phyloP scores from a whole-genome alignment of 2,329 filamentous ascomycete species.

The Fusarium nelsonii region DNA sequence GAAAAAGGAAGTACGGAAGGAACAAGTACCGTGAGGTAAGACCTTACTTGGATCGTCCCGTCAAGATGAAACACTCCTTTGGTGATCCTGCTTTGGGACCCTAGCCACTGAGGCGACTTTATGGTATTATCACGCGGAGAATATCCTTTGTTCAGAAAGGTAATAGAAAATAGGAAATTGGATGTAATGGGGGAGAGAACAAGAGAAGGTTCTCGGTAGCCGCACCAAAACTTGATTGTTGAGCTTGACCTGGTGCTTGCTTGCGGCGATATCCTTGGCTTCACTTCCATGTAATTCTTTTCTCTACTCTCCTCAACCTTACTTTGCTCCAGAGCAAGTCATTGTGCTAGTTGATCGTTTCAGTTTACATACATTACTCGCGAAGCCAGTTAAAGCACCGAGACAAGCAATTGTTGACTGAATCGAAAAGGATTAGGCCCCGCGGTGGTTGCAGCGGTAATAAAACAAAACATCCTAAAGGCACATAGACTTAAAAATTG shows the following conservation, averaged over 20 bases:
- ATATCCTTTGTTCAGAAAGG: slow-evolving; percentile 6
- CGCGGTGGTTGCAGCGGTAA: slow-evolving; percentile 17
- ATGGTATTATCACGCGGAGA: slow-evolving; percentile 17
- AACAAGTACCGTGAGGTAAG: neutral
- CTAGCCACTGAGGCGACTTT: slow-evolving; percentile 20
- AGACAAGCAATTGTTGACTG: neutral
- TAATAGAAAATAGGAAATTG: slow-evolving; percentile 2
- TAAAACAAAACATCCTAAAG: slow-evolving; percentile 17
- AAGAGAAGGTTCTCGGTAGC: neutral
- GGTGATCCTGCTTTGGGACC: slow-evolving; percentile 1
- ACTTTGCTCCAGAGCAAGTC: neutral
- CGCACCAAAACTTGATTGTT: slow-evolving; percentile 14
- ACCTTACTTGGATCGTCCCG: slow-evolving; percentile 17
- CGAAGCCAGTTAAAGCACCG: neutral
- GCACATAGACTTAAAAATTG: slow-evolving; percentile 42
- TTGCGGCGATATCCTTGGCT: slow-evolving; percentile 13
- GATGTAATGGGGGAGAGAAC: neutral
- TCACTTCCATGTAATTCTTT: neutral
- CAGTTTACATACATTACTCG: slow-evolving; percentile 2
- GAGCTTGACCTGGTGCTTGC: slow-evolving; percentile 19
- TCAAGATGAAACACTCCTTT: slow-evolving; percentile 23
- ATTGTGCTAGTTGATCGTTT: neutral
- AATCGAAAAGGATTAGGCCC: neutral
- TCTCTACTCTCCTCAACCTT: neutral
- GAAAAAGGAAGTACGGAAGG: slow-evolving; percentile 12